These are phyloP conservation scores for Simmondsia chinensis DNA, from an alignment of 148 eudicot genomes.

Conservation along the genomic window DNA sequence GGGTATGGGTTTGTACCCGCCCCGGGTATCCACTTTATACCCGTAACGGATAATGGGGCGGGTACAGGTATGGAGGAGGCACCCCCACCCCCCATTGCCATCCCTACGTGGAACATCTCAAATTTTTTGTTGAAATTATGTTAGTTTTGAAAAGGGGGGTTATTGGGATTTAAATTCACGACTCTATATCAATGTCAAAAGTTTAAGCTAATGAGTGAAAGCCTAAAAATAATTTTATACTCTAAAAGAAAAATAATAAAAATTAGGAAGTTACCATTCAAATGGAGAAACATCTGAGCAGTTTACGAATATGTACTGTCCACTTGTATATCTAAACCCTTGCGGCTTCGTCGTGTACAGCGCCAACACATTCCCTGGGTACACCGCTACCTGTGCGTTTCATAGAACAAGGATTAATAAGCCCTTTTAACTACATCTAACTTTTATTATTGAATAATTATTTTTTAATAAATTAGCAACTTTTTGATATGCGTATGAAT, in stretches of 20 bases:
- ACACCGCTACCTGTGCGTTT: constrained; percentile 40
- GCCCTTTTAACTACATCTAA: neutral
- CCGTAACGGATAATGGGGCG: no score
- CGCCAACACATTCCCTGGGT: constrained; percentile 48
- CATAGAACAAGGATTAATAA: neutral
- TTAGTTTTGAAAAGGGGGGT: no score
- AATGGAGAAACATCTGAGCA: constrained; percentile 52
- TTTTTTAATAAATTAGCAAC: no score
- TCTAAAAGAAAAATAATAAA: neutral
- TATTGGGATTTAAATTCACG: no score
- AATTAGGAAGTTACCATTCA: constrained; percentile 31
- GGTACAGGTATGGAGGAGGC: no score
- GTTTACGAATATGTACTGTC: constrained; percentile 51
- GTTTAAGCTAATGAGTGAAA: neutral
- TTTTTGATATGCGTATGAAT: neutral
- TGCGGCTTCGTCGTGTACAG: constrained; percentile 42
- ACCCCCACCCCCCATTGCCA: no score
- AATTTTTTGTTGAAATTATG: no score
- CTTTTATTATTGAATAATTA: no score
- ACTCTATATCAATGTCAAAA: no score
- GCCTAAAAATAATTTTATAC: neutral
- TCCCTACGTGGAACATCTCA: no score
- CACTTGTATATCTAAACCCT: constrained; percentile 46
- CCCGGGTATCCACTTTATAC: no score
- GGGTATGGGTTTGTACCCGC: no score